These are phyloP conservation scores for Sequoia sempervirens DNA, from an alignment of 75 land plant genomes.

Conservation along the genomic window DNA sequence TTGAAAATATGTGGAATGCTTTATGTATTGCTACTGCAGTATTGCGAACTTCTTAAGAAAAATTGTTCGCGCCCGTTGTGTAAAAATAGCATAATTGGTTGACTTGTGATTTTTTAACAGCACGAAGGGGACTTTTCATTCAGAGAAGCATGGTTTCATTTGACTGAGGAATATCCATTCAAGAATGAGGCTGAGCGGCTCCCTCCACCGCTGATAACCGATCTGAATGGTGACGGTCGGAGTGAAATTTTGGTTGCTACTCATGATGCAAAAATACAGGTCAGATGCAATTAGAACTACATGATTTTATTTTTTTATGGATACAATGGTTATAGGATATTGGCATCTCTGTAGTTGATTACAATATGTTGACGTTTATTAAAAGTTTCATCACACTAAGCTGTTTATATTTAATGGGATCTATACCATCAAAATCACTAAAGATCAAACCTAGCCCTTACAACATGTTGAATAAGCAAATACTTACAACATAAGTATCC, in stretches of 20 bases:
- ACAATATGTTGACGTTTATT: too few species aligned
- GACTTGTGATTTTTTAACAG: constrained; percentile 22
- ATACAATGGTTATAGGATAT: neutral
- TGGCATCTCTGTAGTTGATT: too few species aligned
- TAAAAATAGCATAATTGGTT: neutral
- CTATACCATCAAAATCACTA: too few species aligned
- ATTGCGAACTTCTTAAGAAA: neutral
- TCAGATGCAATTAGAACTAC: neutral
- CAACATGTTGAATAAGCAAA: too few species aligned
- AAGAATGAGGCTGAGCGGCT: constrained; percentile 86
- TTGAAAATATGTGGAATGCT: neutral
- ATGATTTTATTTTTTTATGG: neutral
- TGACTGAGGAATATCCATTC: constrained; percentile 74
- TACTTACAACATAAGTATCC: too few species aligned
- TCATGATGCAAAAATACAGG: constrained; percentile 85
- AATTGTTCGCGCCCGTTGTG: neutral
- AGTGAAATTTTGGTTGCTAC: constrained; percentile 88
- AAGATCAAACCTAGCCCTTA: too few species aligned
- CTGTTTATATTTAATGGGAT: too few species aligned
- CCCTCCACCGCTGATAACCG: constrained; percentile 85
- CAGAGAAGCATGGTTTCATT: constrained; percentile 89
- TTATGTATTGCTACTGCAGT: neutral
- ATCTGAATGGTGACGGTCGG: constrained; percentile 94
- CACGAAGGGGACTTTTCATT: constrained; percentile 92
- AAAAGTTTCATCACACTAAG: too few species aligned